Evolutionary conservation across 2,329 filamentous ascomycete species (phyloP).

Genomic region (Clonostachys rosea): DNA sequence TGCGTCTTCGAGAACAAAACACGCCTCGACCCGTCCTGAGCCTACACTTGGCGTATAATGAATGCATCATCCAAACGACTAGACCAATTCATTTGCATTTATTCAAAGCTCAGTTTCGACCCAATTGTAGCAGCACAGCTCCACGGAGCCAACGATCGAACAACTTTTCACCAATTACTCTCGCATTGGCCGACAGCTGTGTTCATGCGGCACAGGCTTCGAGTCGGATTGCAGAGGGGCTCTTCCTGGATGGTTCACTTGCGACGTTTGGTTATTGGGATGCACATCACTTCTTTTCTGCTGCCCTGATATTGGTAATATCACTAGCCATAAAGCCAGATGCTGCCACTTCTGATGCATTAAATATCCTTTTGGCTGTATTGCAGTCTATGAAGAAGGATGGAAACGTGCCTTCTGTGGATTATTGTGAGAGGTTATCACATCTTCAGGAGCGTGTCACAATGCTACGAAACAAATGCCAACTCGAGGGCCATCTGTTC

Average conservation of each 20-base stretch:
- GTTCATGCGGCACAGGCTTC: constrained; percentile 20
- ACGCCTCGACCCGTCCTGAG: constrained; percentile 15
- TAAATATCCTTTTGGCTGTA: constrained; percentile 17
- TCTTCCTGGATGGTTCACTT: constrained; percentile 11
- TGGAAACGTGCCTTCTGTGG: constrained; percentile 18
- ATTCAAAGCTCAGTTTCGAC: constrained; percentile 19
- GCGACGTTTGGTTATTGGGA: constrained; percentile 24
- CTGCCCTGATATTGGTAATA: constrained; percentile 19
- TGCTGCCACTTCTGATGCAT: constrained; percentile 14
- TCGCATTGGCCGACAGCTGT: constrained; percentile 21
- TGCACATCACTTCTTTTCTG: constrained; percentile 22
- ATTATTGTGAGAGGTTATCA: constrained; percentile 18
- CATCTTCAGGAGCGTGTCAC: constrained; percentile 13
- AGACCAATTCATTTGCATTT: constrained; percentile 19
- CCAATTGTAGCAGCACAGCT: constrained; percentile 3
- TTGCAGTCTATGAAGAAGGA: constrained; percentile 18
- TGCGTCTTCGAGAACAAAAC: constrained; percentile 15
- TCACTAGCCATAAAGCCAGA: constrained; percentile 21
- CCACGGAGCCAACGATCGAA: constrained; percentile 4
- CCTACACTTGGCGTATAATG: constrained; percentile 20
- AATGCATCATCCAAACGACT: constrained; percentile 26
- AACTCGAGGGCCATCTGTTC: constrained; percentile 1
- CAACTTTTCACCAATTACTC: constrained; percentile 19
- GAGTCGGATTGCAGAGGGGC: constrained; percentile 13
- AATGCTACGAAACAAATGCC: constrained; percentile 5